Evolutionary conservation across 2,329 filamentous ascomycete genomes (phyloP).

Genomic region (Davidsoniella eucalypti): DNA sequence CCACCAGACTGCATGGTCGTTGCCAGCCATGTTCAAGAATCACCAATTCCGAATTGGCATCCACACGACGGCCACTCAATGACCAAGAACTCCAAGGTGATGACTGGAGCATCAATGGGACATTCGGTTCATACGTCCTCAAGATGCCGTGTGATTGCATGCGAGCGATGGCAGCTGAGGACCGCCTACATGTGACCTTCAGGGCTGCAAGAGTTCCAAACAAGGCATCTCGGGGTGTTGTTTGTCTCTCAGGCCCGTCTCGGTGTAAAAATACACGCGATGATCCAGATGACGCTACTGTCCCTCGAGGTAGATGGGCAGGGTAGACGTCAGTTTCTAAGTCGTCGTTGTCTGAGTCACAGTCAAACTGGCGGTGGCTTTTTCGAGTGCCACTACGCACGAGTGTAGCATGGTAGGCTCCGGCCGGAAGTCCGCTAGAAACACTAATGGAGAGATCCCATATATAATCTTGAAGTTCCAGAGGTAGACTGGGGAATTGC

Average conservation of each 20-base stretch:
- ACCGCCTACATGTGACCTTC: constrained; percentile 2
- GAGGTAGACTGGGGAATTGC: constrained; percentile 4
- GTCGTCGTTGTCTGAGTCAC: neutral
- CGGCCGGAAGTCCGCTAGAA: neutral
- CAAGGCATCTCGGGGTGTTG: constrained; percentile 1
- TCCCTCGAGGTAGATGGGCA: neutral
- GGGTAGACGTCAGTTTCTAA: neutral
- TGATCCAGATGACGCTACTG: neutral
- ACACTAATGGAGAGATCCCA: constrained; percentile 1
- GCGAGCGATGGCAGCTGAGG: neutral
- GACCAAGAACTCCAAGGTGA: constrained; percentile 8
- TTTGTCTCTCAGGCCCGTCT: constrained; percentile 6
- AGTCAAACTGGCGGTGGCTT: too few species aligned
- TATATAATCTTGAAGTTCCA: constrained; percentile 10
- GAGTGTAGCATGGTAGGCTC: constrained; percentile 10
- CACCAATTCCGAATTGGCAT: constrained; percentile 2
- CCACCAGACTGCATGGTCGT: constrained; percentile 6
- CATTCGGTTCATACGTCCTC: neutral
- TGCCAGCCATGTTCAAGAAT: constrained; percentile 11
- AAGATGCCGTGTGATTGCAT: neutral
- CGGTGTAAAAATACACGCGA: constrained; percentile 6
- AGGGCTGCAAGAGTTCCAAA: constrained; percentile 1
- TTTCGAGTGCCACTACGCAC: neutral
- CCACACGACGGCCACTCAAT: constrained; percentile 1
- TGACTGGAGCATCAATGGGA: neutral